Base-by-base conservation (phyloP, 192 early-diverging fungal genomes). In the Coemansia sp. region DNA sequence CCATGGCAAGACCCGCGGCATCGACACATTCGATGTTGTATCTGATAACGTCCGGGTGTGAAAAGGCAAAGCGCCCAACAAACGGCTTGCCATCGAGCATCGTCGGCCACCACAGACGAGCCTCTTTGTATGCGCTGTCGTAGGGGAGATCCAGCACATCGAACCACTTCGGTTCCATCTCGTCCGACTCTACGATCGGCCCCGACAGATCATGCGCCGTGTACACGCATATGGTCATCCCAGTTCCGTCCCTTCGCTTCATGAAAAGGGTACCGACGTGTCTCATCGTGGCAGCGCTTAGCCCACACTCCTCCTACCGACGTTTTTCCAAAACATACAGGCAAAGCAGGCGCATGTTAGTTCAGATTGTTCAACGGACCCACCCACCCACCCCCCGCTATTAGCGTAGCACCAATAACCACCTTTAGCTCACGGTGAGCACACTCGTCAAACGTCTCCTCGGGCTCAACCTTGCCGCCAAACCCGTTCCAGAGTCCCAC, bases 121-220 rank as follows among this genome's bases (percentile, higher is more conserved):
- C 72, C 38, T 81, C 78, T 2, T 33, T 32, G 38, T 81, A 87
- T 81, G 87, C 86, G 15, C 75, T 38, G n/a, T 78, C 66, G 60
- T 70, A 92, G 0, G 91, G 89, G 62, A 92, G 80, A 15, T 74
- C 61, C 8, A 69, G 62, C 17, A 71, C 75, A 6, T 56, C 53
- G 52, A 85, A 91, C 91, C 91, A 92, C 71, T 85, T 65, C 8
- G 90, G 90, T 41, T 68, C 59, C 90, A 92, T 92, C 59, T 92
- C 90, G 9, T 92, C 89, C 0, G 88, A 86, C 86, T 92, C 90
- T 45, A 41, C 54, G 19, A 86, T 72, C 14, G 68, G 60, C 8
- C 89, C 90, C 5, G 72, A 43, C 46, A 79, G 82, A 0, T 75
- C 59, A 9, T 73, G 67, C 0, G 77, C 73, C 0, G 67, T 69